phyloP scores from a whole-genome alignment of 2,329 filamentous ascomycete species.

The Diaporthe aspalathi region DNA sequence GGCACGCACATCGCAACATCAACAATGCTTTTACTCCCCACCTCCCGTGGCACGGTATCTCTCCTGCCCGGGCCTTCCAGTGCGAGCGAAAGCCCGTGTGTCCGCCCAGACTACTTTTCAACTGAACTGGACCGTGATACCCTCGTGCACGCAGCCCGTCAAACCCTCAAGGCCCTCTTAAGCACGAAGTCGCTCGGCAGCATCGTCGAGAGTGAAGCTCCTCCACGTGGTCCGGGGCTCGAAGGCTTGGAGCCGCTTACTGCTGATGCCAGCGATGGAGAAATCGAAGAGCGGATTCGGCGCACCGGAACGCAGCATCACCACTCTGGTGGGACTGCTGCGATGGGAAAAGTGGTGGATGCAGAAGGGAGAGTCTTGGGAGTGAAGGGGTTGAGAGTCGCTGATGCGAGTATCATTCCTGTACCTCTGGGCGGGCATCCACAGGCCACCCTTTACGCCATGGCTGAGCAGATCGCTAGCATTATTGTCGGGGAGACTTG shows the following conservation, averaged over 20 bases:
- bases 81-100: neutral
- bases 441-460: constrained; percentile 63
- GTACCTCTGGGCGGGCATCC: constrained; percentile 58
- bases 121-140: constrained; percentile 23
- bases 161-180: constrained; percentile 24
- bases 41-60: constrained; percentile 25
- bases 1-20: constrained; percentile 30
- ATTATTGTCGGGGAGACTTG: constrained; percentile 52
- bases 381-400: constrained; percentile 41
- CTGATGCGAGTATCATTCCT: constrained; percentile 40
- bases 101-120: constrained; percentile 18
- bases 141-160: constrained; percentile 22
- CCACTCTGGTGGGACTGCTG: constrained; percentile 27
- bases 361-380: constrained; percentile 33
- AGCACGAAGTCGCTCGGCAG: constrained; percentile 3
- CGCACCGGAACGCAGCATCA: constrained; percentile 40
- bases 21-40: constrained; percentile 22
- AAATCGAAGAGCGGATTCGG: constrained; percentile 43
- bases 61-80: neutral
- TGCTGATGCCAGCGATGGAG: constrained; percentile 40
- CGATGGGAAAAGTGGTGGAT: constrained; percentile 30
- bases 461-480: constrained; percentile 70
- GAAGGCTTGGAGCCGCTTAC: constrained; percentile 22
- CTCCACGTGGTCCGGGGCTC: neutral
- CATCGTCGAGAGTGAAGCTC: constrained; percentile 20